These are phyloP conservation scores for Psidium friedrichsthalianum DNA, from an alignment of 345 rosid species.

Conservation along the genomic window DNA sequence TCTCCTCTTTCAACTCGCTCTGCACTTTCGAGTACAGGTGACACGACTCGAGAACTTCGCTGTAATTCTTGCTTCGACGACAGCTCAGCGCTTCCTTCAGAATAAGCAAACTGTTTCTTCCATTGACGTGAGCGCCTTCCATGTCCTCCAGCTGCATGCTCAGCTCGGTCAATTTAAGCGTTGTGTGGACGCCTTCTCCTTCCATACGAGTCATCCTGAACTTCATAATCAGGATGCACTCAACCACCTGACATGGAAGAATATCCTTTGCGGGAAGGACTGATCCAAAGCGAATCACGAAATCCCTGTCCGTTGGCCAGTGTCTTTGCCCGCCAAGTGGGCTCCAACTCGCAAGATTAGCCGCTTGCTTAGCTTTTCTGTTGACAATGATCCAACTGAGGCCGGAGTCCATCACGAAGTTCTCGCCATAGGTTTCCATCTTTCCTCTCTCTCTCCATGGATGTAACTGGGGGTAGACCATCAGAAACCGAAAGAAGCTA, in stretches of 20 bases:
- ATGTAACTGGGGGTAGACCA: conserved; percentile 49
- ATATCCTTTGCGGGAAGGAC: conserved; percentile 66
- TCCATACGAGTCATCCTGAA: conserved; percentile 38
- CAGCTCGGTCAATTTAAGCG: conserved; percentile 52
- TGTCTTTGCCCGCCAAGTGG: conserved; percentile 77
- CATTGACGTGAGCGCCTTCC: conserved; percentile 72
- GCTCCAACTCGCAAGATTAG: conserved; percentile 69
- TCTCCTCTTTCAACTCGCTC: conserved; percentile 59
- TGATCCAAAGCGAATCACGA: conserved; percentile 62
- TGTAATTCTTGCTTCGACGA: conserved; percentile 50
- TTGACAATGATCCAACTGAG: conserved; percentile 78
- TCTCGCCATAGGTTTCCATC: conserved; percentile 70
- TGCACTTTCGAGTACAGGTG: conserved; percentile 57
- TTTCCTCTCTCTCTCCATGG: conserved; percentile 63
- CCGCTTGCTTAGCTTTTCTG: conserved; percentile 52
- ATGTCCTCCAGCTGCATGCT: conserved; percentile 80
- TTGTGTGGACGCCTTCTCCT: conserved; percentile 31
- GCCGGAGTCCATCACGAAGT: conserved; percentile 52
- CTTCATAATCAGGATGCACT: conserved; percentile 64
- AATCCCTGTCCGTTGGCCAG: conserved; percentile 78
- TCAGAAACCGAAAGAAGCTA: conserved; percentile 47
- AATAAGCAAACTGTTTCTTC: conserved; percentile 55
- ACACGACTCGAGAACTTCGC: conserved; percentile 66
- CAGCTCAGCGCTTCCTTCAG: conserved; percentile 65
- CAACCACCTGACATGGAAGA: conserved; percentile 56